These are phyloP conservation scores for Ophiostoma montium DNA, from an alignment of 2,329 filamentous ascomycete genomes.

Conservation along the genomic window DNA sequence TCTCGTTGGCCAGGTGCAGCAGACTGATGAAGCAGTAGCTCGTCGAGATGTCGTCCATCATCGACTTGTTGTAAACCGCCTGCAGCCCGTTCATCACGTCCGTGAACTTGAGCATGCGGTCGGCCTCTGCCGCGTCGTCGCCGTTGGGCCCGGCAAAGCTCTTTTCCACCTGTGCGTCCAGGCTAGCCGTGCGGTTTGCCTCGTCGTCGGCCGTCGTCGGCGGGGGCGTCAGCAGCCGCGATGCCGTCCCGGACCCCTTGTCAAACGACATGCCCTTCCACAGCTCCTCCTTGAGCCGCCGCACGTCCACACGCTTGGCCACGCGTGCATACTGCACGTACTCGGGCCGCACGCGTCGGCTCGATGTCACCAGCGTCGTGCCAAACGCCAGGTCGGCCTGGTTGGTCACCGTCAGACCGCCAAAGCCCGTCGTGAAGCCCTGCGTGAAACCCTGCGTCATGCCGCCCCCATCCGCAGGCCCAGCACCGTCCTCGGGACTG, in stretches of 20 bases:
- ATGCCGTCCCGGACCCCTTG: constrained; percentile 22
- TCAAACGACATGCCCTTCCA: constrained; percentile 54
- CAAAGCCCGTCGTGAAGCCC: constrained; percentile 28
- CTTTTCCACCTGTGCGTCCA: constrained; percentile 10
- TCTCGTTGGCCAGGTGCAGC: constrained; percentile 83
- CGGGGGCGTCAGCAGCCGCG: constrained; percentile 12
- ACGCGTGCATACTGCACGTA: constrained; percentile 58
- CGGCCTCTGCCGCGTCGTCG: constrained; percentile 20
- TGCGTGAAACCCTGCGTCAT: constrained; percentile 23
- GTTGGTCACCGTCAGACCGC: constrained; percentile 30
- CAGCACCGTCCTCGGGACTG: constrained; percentile 42
- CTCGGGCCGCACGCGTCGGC: constrained; percentile 47
- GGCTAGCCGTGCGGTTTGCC: neutral
- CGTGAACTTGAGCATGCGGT: constrained; percentile 65
- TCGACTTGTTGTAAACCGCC: constrained; percentile 68
- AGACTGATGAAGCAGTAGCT: constrained; percentile 87
- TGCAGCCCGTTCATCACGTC: constrained; percentile 82
- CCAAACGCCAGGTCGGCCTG: constrained; percentile 39
- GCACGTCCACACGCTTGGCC: constrained; percentile 58
- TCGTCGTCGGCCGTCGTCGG: constrained; percentile 3
- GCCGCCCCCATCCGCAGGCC: constrained; percentile 21
- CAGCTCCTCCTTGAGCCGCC: constrained; percentile 53
- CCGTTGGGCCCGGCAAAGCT: neutral
- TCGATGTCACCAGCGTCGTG: constrained; percentile 53
- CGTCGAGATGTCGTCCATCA: constrained; percentile 89